Evolutionary conservation across 78 protist species (phyloP), one percentile per base, ranked within the genome.

Genomic region (Chrysochromulina parva): DNA sequence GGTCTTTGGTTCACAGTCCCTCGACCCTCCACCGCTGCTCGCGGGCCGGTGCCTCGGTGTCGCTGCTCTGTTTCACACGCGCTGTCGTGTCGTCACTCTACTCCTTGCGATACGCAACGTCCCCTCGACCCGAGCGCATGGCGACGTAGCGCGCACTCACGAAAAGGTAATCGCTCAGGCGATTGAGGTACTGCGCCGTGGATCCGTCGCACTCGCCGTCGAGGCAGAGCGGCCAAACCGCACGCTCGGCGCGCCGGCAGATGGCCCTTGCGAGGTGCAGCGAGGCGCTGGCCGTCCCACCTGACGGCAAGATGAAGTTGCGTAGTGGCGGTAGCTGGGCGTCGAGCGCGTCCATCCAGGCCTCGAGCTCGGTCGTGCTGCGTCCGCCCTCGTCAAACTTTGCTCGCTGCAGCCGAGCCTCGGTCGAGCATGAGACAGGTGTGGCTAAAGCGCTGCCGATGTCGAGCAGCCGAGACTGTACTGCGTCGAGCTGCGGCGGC

Each of bases 361-460:
- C 26, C 92, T 97, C 99, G 22, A 97, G 84, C 3, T 53, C 26
- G 1, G 7, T 50, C 28, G 93, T 94, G 24, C 13, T 13, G 48
- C 88, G 82, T 22, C 26, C 54, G 19, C 82, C 81, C 9, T 20
- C 85, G 53, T 66, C 55, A 26, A 71, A 53, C 19, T 3, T 93
- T 10, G 73, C 67, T 20, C 95, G 94, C 19, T n/a, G 66, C 59
- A 92, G 60, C 48, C 91, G 47, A 28, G 1, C 85, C 17, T 2
- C 55, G 22, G 14, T 22, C 76, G 54, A 90, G 13, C 47, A 58
- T 28, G 69, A 1, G 2, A 3, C 85, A 24, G 98, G 97, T 26
- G 98, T 97, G 22, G 98, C 98, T 0, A 97, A 28, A 38, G 55
- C 57, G 11, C 96, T 74, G 52, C 98, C 98, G 13, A 96, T 48